Evolutionary conservation across 2,329 filamentous ascomycete genomes (phyloP).

Genomic region (Colletotrichum sp.): DNA sequence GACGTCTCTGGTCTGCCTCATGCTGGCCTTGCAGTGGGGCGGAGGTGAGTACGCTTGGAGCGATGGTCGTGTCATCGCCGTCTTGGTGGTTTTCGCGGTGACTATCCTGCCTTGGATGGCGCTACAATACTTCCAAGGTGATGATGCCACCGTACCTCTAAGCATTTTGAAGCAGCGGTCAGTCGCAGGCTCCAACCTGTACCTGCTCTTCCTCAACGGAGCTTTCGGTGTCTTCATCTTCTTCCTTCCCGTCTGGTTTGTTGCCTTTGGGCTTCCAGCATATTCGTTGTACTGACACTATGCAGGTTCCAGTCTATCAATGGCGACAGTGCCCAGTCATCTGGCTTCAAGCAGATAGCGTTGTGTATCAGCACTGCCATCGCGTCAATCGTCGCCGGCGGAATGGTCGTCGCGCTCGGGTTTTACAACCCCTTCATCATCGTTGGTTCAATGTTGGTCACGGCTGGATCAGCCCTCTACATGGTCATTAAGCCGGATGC

Average conservation of each 20-base stretch:
- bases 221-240: not conserved
- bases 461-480: not conserved
- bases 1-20: fast-evolving
- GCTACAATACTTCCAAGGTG: not conserved
- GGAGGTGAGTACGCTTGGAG: not conserved
- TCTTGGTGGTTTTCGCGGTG: not conserved
- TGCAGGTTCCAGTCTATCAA: not conserved
- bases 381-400: not conserved
- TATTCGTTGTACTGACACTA: not conserved
- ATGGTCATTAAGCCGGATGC: not conserved
- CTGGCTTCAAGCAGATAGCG: not conserved
- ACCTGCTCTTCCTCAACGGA: not conserved
- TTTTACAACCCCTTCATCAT: not conserved
- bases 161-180: not conserved
- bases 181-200: not conserved
- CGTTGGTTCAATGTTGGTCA: not conserved
- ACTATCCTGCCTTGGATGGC: not conserved
- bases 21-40: not conserved
- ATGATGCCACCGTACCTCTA: not conserved
- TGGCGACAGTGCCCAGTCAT: not conserved
- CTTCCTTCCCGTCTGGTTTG: not conserved
- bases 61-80: not conserved
- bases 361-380: not conserved
- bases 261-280: not conserved
- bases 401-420: not conserved